Conservation (phyloP, 2,329 filamentous ascomycete genomes). For the Pseudogymnoascus sp. region DNA sequence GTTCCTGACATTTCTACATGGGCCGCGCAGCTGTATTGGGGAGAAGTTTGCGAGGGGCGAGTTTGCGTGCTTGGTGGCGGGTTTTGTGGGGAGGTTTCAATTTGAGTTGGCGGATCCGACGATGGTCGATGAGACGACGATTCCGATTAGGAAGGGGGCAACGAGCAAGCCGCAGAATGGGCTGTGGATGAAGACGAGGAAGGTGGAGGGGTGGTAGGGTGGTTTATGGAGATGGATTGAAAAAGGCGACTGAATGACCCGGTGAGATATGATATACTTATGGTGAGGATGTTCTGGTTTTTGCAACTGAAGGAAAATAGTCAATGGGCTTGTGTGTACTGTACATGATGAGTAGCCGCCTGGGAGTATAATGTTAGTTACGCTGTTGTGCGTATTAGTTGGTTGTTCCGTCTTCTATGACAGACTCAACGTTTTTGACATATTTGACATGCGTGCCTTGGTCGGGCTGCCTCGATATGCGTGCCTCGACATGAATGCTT, state of each 20-base stretch:
- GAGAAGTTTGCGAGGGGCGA: constrained; percentile 73
- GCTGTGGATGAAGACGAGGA: constrained; percentile 58
- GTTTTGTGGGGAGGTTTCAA: constrained; percentile 67
- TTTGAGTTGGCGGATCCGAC: constrained; percentile 36
- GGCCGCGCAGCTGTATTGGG: constrained; percentile 79
- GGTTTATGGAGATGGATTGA: background rate
- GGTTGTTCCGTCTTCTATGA: background rate
- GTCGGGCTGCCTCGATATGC: background rate
- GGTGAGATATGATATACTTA: background rate
- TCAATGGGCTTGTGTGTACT: background rate
- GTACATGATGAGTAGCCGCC: background rate
- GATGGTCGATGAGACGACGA: constrained; percentile 52
- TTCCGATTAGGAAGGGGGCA: constrained; percentile 60
- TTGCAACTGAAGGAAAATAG: background rate
- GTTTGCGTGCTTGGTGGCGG: constrained; percentile 74
- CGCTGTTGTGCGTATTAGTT: background rate
- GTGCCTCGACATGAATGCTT: background rate
- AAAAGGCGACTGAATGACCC: background rate
- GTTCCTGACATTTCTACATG: constrained; percentile 76
- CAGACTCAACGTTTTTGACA: background rate
- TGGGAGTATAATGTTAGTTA: background rate
- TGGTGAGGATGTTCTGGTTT: background rate
- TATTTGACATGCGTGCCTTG: background rate
- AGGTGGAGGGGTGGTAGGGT: constrained; percentile 56
- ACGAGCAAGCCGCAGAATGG: constrained; percentile 68